Base-by-base conservation (phyloP, 2,329 filamentous ascomycete genomes). In the Pseudogymnoascus sp. region DNA sequence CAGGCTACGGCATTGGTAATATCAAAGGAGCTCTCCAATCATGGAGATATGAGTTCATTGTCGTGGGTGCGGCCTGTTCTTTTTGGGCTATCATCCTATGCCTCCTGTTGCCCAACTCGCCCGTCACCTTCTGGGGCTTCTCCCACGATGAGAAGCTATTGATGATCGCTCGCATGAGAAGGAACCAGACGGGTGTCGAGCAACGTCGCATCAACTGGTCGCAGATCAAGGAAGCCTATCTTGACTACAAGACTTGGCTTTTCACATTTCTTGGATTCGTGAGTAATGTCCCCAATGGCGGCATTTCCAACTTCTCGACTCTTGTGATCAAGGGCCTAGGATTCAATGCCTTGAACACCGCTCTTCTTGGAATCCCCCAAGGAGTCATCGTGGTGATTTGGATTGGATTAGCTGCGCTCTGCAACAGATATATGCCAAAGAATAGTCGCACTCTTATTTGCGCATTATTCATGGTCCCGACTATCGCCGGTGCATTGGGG, bases 401-500 rank as follows among this genome's bases (percentile, higher is more conserved):
- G 0, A 87, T 78, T 71, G 77, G 67, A 66, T 77, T 75, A 66
- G 75, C 75, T 25, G 75, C 74, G 6, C n/a, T 76, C n/a, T 72
- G 71, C 2, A 77, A 78, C 63, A 67, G 67, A 14, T 71, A 71
- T 62, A 73, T 77, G 75, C 76, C 75, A 64, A 60, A 78, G 70
- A 75, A 83, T 72, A 69, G 79, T 72, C 77, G 82, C 10, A 82
- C 80, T 53, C 70, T 81, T 16, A 81, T 85, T 64, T 77, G 83
- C 37, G 73, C 82, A 2, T 67, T 84, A 0, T 86, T 84, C 68
- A 78, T 86, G 65, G 68, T 81, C n/a, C 84, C 82, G 1, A 85
- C 84, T 40, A 80, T 86, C 65, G 79, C 79, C 1, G 84, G 84
- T 0, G 78, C 82, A 0, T 80, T 86, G 31, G 83, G 84, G 0